Evolutionary conservation across 1,284 basidiomycete species (phyloP).

Genomic region (Macrocystidia cucumis): DNA sequence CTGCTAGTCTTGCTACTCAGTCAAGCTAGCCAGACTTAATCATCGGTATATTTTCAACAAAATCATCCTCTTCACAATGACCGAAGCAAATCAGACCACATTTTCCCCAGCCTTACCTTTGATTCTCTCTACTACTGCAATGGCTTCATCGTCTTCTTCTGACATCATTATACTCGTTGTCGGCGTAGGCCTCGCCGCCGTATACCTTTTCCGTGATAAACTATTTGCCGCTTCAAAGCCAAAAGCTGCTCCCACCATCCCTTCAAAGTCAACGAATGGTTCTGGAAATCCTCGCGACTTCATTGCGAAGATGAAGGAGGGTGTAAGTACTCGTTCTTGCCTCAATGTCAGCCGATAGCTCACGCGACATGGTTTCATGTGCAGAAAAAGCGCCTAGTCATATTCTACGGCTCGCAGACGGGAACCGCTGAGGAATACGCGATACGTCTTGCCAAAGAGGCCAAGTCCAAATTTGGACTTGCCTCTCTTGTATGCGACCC

Average conservation of each 20-base stretch:
- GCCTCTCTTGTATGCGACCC: constrained; percentile 93
- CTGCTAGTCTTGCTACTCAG: constrained; percentile 13
- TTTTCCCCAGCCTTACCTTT: constrained; percentile 27
- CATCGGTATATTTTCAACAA: constrained; percentile 16
- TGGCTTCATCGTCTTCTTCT: constrained; percentile 46
- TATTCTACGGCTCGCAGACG: constrained; percentile 96
- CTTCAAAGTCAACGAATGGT: constrained; percentile 47
- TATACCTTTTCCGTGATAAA: constrained; percentile 76
- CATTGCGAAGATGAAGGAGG: constrained; percentile 83
- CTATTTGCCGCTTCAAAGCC: constrained; percentile 58
- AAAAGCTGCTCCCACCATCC: constrained; percentile 38
- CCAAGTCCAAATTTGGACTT: constrained; percentile 89
- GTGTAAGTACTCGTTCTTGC: constrained; percentile 51
- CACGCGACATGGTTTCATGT: too few species aligned
- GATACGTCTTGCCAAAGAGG: constrained; percentile 89
- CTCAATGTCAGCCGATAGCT: too few species aligned
- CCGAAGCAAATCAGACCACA: constrained; percentile 25
- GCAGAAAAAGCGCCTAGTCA: constrained; percentile 90
- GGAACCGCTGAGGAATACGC: constrained; percentile 96
- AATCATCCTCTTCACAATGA: constrained; percentile 19
- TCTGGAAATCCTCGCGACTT: constrained; percentile 84
- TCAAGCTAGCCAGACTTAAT: constrained; percentile 15
- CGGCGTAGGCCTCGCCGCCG: constrained; percentile 62
- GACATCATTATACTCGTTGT: constrained; percentile 65
- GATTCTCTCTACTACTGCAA: constrained; percentile 24